These are phyloP conservation scores for Kwoniella botswanensis DNA, from an alignment of 768 basidiomycete genomes.

Conservation along the genomic window DNA sequence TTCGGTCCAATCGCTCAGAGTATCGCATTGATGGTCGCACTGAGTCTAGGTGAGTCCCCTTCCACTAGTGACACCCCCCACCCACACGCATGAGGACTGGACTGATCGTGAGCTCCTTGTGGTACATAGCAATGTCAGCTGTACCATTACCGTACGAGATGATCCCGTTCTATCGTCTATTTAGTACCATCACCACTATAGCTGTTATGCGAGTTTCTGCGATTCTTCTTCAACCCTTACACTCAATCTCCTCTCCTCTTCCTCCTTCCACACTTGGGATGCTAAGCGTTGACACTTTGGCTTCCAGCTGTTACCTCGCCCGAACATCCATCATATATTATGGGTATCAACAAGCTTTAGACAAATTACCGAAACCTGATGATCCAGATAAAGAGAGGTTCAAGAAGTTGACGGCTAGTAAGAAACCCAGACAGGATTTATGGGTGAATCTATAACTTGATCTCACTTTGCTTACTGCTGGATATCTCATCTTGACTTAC, in stretches of 20 bases:
- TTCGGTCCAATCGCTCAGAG: conserved; percentile 48
- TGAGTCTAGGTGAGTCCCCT: conserved; percentile 33
- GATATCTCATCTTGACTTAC: too few relatives aligned
- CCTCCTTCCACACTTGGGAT: not conserved
- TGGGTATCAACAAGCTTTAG: conserved; percentile 44
- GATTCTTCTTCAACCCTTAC: not conserved
- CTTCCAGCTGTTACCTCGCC: conserved; percentile 33
- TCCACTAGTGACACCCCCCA: not conserved
- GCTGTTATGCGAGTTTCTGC: conserved; percentile 37
- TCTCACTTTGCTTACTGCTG: not conserved
- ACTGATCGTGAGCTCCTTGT: too few relatives aligned
- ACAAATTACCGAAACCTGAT: conserved; percentile 26
- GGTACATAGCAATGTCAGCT: conserved; percentile 28
- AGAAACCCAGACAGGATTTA: conserved; percentile 35
- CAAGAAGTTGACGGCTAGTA: conserved; percentile 26
- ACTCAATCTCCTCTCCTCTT: not conserved
- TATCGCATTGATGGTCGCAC: conserved; percentile 40
- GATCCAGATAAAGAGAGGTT: conserved; percentile 26
- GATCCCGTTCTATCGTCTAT: conserved; percentile 43
- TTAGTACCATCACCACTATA: conserved; percentile 41
- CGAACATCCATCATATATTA: conserved; percentile 47
- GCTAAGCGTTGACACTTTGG: not conserved
- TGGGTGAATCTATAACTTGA: conserved; percentile 34
- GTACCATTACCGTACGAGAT: conserved; percentile 39
- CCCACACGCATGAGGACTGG: too few relatives aligned